Evolutionary conservation across 2,329 filamentous ascomycete genomes (phyloP), one percentile per base, ranked within the genome.

Genomic region (Aspergillaceae sp.): DNA sequence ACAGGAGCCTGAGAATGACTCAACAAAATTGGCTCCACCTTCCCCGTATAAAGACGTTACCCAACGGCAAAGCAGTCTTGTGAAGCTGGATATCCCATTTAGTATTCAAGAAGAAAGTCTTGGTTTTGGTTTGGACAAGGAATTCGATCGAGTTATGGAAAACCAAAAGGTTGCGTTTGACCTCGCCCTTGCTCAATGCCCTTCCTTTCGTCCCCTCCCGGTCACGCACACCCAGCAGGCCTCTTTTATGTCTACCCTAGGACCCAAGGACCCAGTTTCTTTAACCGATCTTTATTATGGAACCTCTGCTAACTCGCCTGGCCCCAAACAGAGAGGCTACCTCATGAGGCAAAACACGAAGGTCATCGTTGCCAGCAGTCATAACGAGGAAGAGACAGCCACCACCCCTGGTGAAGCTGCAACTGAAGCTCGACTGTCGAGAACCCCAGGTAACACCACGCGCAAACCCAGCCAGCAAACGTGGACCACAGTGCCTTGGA

Each of bases 311-410:
- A 82, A 88, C 77, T 62, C 73, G 60, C 76, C 67, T 61, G 60
- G 71, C 57, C 74, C 68, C 56, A 76, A 76, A 81, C 86, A 96
- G 90, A 90, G 94, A 74, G 92, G 92, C 47, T 98, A 98, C 63
- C 77, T 97, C 40, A 98, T 97, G 91, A 83, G 92, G 60, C 91
- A 98, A 60, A 98, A 97, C 69, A 97, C 91, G 3, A 97, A 97
- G 68, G 79, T 98, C 45, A 88, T 98, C 43, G 82, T 94, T 42
- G 92, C 92, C n/a, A 94, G 84, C 63, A 82, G 76, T 61, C 76
- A 78, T 40, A 84, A 85, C 54, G 76, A 84, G 51, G 84, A 64
- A 61, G 82, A 67, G 53, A 55, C 56, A 29, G 59, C 53, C 42
- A 56, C 55, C 30, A 61, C 56, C 30, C 54, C 53, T 30, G 59